Evolutionary conservation across 148 eudicot genomes (phyloP), one percentile per base, ranked within the genome.

Genomic region (Persicaria maculosa): DNA sequence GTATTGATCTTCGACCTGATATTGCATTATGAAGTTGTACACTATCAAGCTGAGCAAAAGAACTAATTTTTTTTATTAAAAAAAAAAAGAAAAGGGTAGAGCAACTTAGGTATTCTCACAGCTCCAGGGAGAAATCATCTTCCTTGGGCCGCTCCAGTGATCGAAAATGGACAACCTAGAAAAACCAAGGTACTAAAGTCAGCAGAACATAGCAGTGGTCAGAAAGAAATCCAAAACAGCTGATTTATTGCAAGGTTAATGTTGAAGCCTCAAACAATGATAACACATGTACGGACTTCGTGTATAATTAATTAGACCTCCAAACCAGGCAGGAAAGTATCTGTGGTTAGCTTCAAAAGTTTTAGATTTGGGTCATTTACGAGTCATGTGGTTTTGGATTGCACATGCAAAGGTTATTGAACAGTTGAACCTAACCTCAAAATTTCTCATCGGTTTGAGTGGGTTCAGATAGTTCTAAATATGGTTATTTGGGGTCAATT

Each of bases 81-180:
- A 19, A 10, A 55, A 47, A 74, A 15, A 50, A 19, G 6, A 55
- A 47, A 47, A 77, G 62, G 62, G 47, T 25, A 3, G 31, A 72
- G 44, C 16, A 43, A 43, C 9, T 61, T 17, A 52, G 48, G 25
- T 44, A 55, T 74, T 83, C 98, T 86, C 82, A 95, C 98, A 95
- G 81, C 75, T 92, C 96, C 25, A 95, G 83, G 68, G 74, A 86
- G 67, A 95, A 92, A 81, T 87, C 96, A 73, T 95, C 97, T 77
- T 95, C 98, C 84, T 86, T 88, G 14, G 98, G 98, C 79, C 81
- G 86, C 82, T 88, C 92, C 58, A 95, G 79, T 36, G 91, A 77
- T 67, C 97, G 88, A 74, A 95, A 92, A 78, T 85, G 96, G 72
- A 95, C 97, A 74, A 92, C 68, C 98, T 95, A 80, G 12, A 76